Base-by-base conservation (phyloP, 352 stramenopile genomes). In the Phytophthora sansomeana region DNA sequence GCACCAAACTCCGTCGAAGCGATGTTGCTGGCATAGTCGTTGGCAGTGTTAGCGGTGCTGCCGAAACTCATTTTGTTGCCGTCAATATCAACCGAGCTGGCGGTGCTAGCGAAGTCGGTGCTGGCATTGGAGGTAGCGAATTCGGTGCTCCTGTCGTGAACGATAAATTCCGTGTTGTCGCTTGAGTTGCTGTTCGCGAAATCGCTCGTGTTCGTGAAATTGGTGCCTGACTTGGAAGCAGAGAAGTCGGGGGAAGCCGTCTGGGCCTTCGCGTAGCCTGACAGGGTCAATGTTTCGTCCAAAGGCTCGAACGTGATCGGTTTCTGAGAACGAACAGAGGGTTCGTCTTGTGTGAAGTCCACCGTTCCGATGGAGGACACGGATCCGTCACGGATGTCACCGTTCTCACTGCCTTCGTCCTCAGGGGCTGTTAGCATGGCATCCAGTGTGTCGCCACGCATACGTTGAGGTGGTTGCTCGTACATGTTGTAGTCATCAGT, bases 321-420 rank as follows among this genome's bases (percentile, higher is more conserved):
- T 24, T 69, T 66, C 21, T 69, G 38, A 26, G 41, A 42, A 17
- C 69, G 70, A 69, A 81, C 58, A 14, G 70, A 74, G 9, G 72
- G 72, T 9, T 74, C 72, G 8, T 82, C 74, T 36, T 70, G 63
- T 4, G 74, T 82, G 48, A 85, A 85, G 59, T 90, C 78, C 9
- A 90, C 78, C 16, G 81, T 90, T 16, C 78, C 81, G 36, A 87
- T 81, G 11, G 81, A 90, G 2, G 69, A 78, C 28, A 80, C 67
- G 5, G 77, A 87, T 26, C 65, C 72, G 39, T 55, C 44, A 43
- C 67, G 67, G 24, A 60, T 53, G 19, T 68, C 68, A 1, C 49
- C 55, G 13, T 29, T 52, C n/a, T 75, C 58, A 13, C 56, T 75
- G 13, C 58, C 63, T 36, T 69, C 39, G 35, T 77, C 55, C 9